phyloP scores from a whole-genome alignment of 2,329 filamentous ascomycete genomes.

The Fusarium avenaceum region DNA sequence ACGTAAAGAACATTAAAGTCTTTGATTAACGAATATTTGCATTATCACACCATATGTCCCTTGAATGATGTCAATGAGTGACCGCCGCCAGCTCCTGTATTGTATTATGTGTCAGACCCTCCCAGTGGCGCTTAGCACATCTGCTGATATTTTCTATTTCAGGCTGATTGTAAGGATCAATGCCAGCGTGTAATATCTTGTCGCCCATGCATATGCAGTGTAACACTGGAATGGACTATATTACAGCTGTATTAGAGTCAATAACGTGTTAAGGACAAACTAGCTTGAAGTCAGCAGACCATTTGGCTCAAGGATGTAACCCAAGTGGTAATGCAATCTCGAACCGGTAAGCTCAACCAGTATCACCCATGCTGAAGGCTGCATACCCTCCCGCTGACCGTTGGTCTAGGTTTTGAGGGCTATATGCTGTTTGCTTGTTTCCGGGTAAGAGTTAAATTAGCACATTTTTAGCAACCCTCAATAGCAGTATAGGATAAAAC shows the following conservation, averaged over 20 bases:
- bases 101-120: background rate
- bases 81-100: background rate
- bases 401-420: no score
- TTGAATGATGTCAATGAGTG: background rate
- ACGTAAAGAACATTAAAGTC: background rate
- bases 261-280: background rate
- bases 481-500: no score
- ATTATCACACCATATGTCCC: background rate
- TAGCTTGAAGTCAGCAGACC: background rate
- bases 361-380: no score
- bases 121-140: background rate
- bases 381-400: no score
- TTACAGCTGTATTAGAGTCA: background rate
- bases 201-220: slow-evolving; percentile 1
- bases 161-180: background rate
- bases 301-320: no score
- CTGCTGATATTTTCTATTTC: background rate
- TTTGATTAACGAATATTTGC: background rate
- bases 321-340: no score
- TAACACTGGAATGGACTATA: background rate
- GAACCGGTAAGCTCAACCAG: no score
- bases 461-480: no score
- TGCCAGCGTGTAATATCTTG: background rate
- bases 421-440: no score
- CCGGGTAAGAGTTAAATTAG: no score